Percentiles rank a stretch among this genome's conserved stretches.
phyloP scores from a whole-genome alignment of 768 basidiomycete genomes.

The Mycena leptocephala region DNA sequence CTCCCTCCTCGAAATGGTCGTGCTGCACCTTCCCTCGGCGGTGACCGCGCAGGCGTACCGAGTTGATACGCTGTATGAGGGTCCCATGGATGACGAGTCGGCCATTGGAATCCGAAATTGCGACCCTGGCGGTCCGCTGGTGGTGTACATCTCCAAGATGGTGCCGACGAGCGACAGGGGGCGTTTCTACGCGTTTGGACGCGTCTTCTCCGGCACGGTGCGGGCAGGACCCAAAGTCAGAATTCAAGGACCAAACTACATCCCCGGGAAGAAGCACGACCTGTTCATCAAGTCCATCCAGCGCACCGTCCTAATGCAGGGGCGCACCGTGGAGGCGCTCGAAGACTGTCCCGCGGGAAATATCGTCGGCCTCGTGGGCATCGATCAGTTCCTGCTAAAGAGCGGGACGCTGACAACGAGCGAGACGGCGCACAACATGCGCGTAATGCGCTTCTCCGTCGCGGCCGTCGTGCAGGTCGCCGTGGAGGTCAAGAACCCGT shows the following conservation, averaged over 20 bases:
- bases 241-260: slow-evolving; percentile 98
- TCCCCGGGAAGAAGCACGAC: slow-evolving; percentile 99
- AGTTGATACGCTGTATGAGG: slow-evolving; percentile 99
- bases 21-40: slow-evolving; percentile 98
- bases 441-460: slow-evolving; percentile 99
- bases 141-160: slow-evolving; percentile 99
- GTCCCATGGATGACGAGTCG: slow-evolving; percentile 99
- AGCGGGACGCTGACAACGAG: slow-evolving; percentile 97
- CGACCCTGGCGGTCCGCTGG: slow-evolving; percentile 95
- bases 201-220: slow-evolving; percentile 99
- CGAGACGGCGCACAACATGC: slow-evolving; percentile 99
- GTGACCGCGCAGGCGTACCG: slow-evolving; percentile 98
- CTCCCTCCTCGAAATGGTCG: slow-evolving; percentile 99
- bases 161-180: slow-evolving; percentile 99
- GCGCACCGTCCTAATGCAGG: slow-evolving; percentile 99
- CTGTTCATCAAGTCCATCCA: slow-evolving; percentile 98
- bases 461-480: slow-evolving; percentile 99
- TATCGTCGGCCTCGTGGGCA: slow-evolving; percentile 98
- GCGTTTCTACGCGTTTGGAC: slow-evolving; percentile 99
- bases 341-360: slow-evolving; percentile 99
- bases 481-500: slow-evolving; percentile 99
- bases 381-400: slow-evolving; percentile 99
- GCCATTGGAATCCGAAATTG: slow-evolving; percentile 98
- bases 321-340: slow-evolving; percentile 96
- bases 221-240: slow-evolving; percentile 97